A percentile compares a stretch with the other conserved stretches of the same genome.
Evolutionary conservation across 768 basidiomycete genomes (phyloP).

Genomic region (Pleurotus eryngii): DNA sequence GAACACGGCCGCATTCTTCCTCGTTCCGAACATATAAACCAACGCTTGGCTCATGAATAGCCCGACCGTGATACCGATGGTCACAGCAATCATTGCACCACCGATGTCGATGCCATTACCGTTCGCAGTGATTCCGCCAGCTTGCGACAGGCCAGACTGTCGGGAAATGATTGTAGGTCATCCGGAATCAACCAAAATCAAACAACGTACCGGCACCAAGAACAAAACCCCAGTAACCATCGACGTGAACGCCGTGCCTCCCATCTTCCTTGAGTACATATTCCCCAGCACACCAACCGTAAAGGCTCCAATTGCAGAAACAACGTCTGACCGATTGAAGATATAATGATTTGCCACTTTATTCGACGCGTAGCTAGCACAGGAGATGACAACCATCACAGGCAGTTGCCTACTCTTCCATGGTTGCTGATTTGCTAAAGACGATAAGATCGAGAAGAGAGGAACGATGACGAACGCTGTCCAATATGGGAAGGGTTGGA

Average conservation of each 20-base stretch:
- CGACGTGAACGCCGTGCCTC: conserved; percentile 84
- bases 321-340: conserved; percentile 79
- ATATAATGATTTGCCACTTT: conserved; percentile 83
- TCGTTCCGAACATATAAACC: conserved; percentile 81
- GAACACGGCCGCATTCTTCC: conserved; percentile 84
- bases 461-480: conserved; percentile 75
- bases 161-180: not conserved
- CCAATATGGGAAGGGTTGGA: conserved; percentile 81
- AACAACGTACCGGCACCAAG: conserved; percentile 70
- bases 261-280: conserved; percentile 75
- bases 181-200: not conserved
- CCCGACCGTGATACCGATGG: conserved; percentile 87
- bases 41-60: conserved; percentile 85
- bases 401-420: conserved; percentile 65
- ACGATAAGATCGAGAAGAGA: conserved; percentile 65
- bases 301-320: conserved; percentile 83
- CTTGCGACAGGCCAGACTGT: conserved; percentile 82
- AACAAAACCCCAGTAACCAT: conserved; percentile 91
- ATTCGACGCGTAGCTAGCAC: conserved; percentile 74
- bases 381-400: conserved; percentile 85
- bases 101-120: conserved; percentile 83
- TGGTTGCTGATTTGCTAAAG: conserved; percentile 77
- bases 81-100: conserved; percentile 85
- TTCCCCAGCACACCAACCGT: conserved; percentile 78
- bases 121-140: conserved; percentile 79